These are phyloP conservation scores for Alternaria arborescens DNA, from an alignment of 2,329 filamentous ascomycete species.

Conservation along the genomic window DNA sequence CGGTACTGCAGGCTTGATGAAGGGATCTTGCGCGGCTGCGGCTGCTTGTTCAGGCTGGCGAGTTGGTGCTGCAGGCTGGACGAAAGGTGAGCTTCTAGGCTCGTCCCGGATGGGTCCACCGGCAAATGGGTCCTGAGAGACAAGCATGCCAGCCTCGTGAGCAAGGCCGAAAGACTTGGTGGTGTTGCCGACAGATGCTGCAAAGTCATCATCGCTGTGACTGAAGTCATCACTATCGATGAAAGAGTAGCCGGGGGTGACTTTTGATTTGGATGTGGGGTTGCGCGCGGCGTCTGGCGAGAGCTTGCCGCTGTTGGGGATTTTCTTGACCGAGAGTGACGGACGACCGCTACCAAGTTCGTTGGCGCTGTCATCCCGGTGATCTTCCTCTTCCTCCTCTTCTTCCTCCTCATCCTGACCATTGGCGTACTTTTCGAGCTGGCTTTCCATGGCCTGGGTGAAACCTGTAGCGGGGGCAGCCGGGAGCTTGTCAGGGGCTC, in stretches of 20 bases:
- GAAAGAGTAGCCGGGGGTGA: constrained; percentile 27
- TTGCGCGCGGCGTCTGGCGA: constrained; percentile 13
- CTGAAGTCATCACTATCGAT: constrained; percentile 29
- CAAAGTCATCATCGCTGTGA: constrained; percentile 32
- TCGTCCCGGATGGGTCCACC: constrained; percentile 8
- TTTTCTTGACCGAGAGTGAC: constrained; percentile 4
- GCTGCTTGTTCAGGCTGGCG: not conserved
- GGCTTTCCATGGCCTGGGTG: constrained; percentile 41
- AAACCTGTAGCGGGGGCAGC: constrained; percentile 42
- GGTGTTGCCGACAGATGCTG: constrained; percentile 34
- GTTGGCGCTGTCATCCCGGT: constrained; percentile 22
- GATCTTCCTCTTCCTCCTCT: constrained; percentile 5
- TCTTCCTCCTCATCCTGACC: constrained; percentile 32
- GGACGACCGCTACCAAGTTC: constrained; percentile 19
- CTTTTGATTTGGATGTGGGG: constrained; percentile 3
- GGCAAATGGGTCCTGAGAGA: constrained; percentile 9
- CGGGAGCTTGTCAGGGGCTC: constrained; percentile 40
- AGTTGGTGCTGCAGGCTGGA: constrained; percentile 6
- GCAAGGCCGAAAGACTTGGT: constrained; percentile 47
- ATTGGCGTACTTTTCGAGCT: constrained; percentile 38
- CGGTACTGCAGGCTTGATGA: constrained; percentile 8
- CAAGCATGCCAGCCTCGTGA: constrained; percentile 46
- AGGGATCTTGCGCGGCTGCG: not conserved
- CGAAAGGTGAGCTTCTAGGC: constrained; percentile 7
- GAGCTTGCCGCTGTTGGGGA: constrained; percentile 9